Percentiles rank a stretch among this genome's conserved stretches.
phyloP scores from a whole-genome alignment of 306 rosid genomes.

The Pueraria montana region DNA sequence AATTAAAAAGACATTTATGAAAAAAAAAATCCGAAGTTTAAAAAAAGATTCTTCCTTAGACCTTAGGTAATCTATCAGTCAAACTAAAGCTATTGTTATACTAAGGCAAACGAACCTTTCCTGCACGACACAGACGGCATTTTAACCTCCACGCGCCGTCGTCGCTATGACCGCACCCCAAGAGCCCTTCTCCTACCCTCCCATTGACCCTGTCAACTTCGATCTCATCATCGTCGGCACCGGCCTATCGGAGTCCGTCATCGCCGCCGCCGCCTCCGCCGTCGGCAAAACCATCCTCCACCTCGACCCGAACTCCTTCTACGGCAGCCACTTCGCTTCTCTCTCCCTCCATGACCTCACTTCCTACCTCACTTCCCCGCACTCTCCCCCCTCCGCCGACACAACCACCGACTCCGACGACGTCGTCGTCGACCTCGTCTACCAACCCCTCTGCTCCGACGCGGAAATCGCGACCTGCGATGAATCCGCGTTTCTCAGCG shows the following conservation, averaged over 20 bases:
- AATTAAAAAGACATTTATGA: too few species aligned
- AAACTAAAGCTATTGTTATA: too few species aligned
- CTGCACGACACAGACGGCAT: conserved; percentile 40
- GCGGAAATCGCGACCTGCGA: conserved; percentile 52
- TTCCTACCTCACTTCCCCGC: conserved; percentile 66
- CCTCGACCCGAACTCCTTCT: conserved; percentile 79
- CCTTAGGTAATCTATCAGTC: neutral
- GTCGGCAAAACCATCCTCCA: conserved; percentile 82
- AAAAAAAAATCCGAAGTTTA: too few species aligned
- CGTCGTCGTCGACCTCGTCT: conserved; percentile 51
- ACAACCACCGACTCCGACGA: conserved; percentile 41
- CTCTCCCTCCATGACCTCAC: conserved; percentile 68
- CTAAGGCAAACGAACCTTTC: neutral
- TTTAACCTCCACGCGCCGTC: conserved; percentile 44
- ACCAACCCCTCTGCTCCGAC: conserved; percentile 54
- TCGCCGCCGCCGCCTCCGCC: conserved; percentile 82
- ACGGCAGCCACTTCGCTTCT: conserved; percentile 80
- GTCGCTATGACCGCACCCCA: conserved; percentile 61
- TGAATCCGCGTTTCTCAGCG: conserved; percentile 40
- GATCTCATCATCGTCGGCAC: conserved; percentile 88
- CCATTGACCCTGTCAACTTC: conserved; percentile 76
- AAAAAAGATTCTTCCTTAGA: neutral
- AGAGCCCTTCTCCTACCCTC: conserved; percentile 57
- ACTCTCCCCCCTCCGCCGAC: conserved; percentile 32
- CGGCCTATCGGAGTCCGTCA: conserved; percentile 68